Evolutionary conservation across 768 basidiomycete species (phyloP).

Genomic region (Cubamyces lactineus): DNA sequence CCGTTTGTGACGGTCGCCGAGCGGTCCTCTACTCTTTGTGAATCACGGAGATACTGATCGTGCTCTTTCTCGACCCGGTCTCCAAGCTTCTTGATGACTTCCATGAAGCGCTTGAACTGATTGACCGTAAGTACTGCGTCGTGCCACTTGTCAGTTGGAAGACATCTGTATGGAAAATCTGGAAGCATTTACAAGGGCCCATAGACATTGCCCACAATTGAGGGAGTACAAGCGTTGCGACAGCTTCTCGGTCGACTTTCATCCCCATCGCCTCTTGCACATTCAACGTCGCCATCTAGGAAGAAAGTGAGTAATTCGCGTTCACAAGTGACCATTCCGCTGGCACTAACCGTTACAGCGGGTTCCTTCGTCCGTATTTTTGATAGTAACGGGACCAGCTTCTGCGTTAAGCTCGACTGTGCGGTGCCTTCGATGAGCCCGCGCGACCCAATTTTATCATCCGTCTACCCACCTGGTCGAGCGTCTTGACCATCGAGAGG

Average conservation of each 20-base stretch:
- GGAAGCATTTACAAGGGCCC: slow-evolving; percentile 71
- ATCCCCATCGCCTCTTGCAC: slow-evolving; percentile 97
- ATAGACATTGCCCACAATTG: slow-evolving; percentile 94
- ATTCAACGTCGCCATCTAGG: slow-evolving; percentile 80
- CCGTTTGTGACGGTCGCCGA: slow-evolving; percentile 55
- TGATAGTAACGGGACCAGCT: slow-evolving; percentile 90
- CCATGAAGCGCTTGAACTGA: slow-evolving; percentile 95
- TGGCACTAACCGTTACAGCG: slow-evolving; percentile 75
- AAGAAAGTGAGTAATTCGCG: neutral
- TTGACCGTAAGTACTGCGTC: slow-evolving; percentile 71
- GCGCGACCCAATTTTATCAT: neutral
- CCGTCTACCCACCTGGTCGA: slow-evolving; percentile 68
- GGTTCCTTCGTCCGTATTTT: slow-evolving; percentile 98
- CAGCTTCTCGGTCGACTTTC: slow-evolving; percentile 90
- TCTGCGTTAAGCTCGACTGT: slow-evolving; percentile 87
- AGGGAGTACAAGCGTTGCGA: slow-evolving; percentile 61
- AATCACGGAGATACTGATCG: slow-evolving; percentile 88
- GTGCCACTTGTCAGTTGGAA: neutral
- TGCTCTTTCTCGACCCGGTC: slow-evolving; percentile 94
- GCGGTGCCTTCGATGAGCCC: neutral
- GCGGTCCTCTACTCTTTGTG: slow-evolving; percentile 85
- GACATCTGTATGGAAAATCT: neutral
- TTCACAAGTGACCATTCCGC: neutral
- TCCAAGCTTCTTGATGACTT: slow-evolving; percentile 72
- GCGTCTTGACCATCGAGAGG: slow-evolving; percentile 82